These are phyloP conservation scores for Verticillium isaacii DNA, from an alignment of 2,329 filamentous ascomycete species.

Conservation along the genomic window DNA sequence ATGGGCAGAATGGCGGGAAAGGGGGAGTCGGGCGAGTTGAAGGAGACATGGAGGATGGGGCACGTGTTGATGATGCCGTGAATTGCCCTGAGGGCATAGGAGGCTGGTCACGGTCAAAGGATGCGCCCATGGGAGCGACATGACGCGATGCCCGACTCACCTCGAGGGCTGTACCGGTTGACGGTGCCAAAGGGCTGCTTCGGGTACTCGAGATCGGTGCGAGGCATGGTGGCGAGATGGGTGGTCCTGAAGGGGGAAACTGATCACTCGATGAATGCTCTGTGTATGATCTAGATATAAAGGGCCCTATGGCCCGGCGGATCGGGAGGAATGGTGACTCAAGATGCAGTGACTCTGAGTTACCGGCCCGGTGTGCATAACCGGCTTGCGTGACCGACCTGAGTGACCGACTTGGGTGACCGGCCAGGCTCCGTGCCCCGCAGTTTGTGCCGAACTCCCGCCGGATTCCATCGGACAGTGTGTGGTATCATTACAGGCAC, in stretches of 20 bases:
- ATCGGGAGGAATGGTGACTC: neutral
- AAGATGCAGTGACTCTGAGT: neutral
- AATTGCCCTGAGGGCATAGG: constrained; percentile 68
- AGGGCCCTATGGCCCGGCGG: too few species aligned
- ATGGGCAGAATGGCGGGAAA: constrained; percentile 79
- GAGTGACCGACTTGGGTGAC: too few species aligned
- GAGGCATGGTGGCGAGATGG: constrained; percentile 29
- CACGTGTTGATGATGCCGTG: constrained; percentile 70
- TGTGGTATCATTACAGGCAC: neutral
- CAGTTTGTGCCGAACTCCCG: neutral
- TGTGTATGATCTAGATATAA: neutral
- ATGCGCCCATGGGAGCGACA: neutral
- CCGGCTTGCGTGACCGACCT: too few species aligned
- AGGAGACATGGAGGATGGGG: constrained; percentile 77
- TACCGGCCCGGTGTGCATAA: too few species aligned
- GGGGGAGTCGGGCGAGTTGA: constrained; percentile 57
- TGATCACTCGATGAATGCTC: too few species aligned
- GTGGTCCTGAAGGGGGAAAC: neutral
- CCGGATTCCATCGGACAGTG: neutral
- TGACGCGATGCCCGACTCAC: constrained; percentile 29
- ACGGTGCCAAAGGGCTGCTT: constrained; percentile 60
- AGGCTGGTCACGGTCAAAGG: constrained; percentile 38
- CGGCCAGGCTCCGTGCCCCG: neutral
- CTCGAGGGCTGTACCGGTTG: constrained; percentile 61
- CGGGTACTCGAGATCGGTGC: constrained; percentile 51